Evolutionary conservation across 208 protist genomes (phyloP), one percentile per base, ranked within the genome.

Genomic region (Leptomonas pyrrhocoris): DNA sequence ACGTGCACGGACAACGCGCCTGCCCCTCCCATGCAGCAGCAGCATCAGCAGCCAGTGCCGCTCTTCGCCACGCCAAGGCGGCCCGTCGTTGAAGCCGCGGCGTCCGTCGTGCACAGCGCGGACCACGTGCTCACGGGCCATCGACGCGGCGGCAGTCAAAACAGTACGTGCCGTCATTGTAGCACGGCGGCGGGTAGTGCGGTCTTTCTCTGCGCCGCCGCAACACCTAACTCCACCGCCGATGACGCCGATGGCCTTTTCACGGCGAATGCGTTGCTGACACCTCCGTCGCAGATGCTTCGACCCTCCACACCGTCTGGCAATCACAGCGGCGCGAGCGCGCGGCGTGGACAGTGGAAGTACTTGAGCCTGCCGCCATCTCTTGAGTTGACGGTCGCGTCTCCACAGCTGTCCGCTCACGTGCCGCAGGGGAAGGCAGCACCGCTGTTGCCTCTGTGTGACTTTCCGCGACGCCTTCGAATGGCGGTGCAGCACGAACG

Each of bases 21-120:
- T 15, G 13, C 55, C 30, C 43, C 60, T 12, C 46, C 55, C n/a
- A 30, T 65, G 28, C 60, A 16, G 31, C 43, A 53, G 30, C 45
- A 27, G 46, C 49, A n/a, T n/a, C n/a, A n/a, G n/a, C n/a, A n/a
- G n/a, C n/a, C n/a, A n/a, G n/a, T 30, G 18, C 43, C 31, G 7
- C 43, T 45, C 5, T 11, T 53, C 21, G 46, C 34, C 19, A 11
- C 21, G 5, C 23, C 56, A 15, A 19, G 36, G 21, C n/a, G 25
- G 15, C 31, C 31, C 28, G 27, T 3, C 50, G 27, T 27, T 8
- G 12, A 19, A 9, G 2, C 50, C 1, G 38, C 28, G 6, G 5
- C 40, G n/a, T 21, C 56, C 9, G 7, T 11, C 9, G 19, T 27
- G 38, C 54, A 21, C 31, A 27, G 13, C 21, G 3, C 21, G 5